Evolutionary conservation across 2,329 filamentous ascomycete species (phyloP).

Genomic region (Aspergillus vadensis): DNA sequence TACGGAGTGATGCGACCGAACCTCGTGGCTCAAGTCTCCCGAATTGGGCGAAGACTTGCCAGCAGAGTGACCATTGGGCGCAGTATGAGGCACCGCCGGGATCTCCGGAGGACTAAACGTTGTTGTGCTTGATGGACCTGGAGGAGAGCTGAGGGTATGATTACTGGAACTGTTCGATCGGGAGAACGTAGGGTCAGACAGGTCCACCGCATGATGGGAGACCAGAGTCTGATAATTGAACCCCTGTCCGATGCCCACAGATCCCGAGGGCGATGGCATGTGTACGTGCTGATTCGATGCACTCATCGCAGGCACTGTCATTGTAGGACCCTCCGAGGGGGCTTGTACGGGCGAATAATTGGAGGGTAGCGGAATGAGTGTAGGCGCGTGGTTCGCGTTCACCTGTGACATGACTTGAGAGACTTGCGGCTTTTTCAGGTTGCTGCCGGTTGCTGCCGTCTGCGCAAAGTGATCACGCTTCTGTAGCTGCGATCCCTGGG

Average conservation of each 20-base stretch:
- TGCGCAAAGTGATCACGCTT: conserved; percentile 51
- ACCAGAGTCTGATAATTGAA: conserved; percentile 30
- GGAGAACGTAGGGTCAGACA: conserved; percentile 28
- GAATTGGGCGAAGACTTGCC: conserved; percentile 19
- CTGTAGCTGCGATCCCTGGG: conserved; percentile 56
- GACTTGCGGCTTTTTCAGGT: conserved; percentile 9
- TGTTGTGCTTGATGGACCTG: conserved; percentile 26
- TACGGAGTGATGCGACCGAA: conserved; percentile 17
- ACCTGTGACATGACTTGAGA: conserved; percentile 18
- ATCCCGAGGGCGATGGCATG: conserved; percentile 31
- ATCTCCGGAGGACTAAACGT: conserved; percentile 31
- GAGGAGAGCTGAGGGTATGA: conserved; percentile 32
- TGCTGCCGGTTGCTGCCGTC: conserved; percentile 23
- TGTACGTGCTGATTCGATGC: conserved; percentile 15
- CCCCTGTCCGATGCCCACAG: conserved; percentile 26
- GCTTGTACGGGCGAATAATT: conserved; percentile 9
- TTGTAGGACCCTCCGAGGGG: conserved; percentile 7
- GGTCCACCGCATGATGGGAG: conserved; percentile 26
- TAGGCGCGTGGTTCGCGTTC: conserved; percentile 5
- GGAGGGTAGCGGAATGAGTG: conserved; percentile 14
- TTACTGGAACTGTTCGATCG: conserved; percentile 32
- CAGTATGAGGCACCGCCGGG: conserved; percentile 23
- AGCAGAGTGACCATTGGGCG: conserved; percentile 15
- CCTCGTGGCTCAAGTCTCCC: conserved; percentile 18
- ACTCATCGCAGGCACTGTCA: conserved; percentile 16